Base-by-base conservation (phyloP, 345 rosid species). In the Melastoma malabathricum region DNA sequence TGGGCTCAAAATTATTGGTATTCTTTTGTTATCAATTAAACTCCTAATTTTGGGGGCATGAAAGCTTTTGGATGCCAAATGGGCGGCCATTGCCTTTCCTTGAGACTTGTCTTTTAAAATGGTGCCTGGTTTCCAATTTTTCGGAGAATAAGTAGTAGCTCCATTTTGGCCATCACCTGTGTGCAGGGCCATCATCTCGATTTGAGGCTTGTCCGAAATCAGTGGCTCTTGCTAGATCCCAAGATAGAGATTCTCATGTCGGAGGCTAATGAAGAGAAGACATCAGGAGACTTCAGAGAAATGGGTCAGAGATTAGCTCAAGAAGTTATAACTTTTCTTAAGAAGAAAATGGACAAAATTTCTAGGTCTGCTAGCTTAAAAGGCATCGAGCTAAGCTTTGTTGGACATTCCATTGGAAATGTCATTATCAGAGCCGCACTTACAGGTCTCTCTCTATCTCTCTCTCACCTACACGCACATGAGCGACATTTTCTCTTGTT, bases 381-480 rank as follows among this genome's bases (percentile, higher is more conserved):
- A 74, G 62, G 69, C 54, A 76, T 92, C 74, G 87, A 76, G 69
- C 75, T 92, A 62, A 84, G 94, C 73, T 92, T 92, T 72, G 94
- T 83, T 48, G 97, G 97, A 31, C 98, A 92, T 73, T 92, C 97
- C 46, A 83, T 92, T 60, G 98, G 97, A 67, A 92, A 87, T 54
- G 62, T 92, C 57, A 87, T 92, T 60, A 70, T 87, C 62, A 72
- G 97, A 69, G 64, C 98, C 59, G 95, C 95, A 34, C 63, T 92
- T 46, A 70, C 93, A 57, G 98, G 98, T 92, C 71, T 15, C 46
- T 55, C 48, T 50, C 18, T 18, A 59, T 43, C 41, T 56, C 41
- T 50, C 18, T 16, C 61, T 43, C 41, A 55, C 41, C 1, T 7
- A 34, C 12, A 12, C 41, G 9, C 41, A 34, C 44, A 44, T 47